Conservation (phyloP, 2,329 filamentous ascomycete species). For the Fonsecaea nubica region DNA sequence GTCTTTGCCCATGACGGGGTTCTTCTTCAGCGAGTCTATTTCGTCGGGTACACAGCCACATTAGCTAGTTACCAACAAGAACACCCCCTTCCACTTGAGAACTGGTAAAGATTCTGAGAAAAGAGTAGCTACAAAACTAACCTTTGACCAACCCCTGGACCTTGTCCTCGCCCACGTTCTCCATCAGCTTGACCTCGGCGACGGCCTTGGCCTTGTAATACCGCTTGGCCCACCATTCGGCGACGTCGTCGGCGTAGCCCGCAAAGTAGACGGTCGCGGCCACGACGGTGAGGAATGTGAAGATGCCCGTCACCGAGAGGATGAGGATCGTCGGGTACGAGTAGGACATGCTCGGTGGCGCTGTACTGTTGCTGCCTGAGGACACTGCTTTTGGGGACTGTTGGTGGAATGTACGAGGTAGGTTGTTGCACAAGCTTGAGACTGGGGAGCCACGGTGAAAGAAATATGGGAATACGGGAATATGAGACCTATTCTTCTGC, state of each 20-base stretch:
- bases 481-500: no score
- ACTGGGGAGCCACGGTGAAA: no score
- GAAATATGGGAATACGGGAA: no score
- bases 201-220: slow-evolving; percentile 35
- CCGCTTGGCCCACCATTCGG: slow-evolving; percentile 29
- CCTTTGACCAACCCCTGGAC: slow-evolving; percentile 28
- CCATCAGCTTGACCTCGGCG: slow-evolving; percentile 31
- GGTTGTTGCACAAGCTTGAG: no score
- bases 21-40: slow-evolving; percentile 34
- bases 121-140: slow-evolving; percentile 8
- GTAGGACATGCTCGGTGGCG: neutral
- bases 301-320: slow-evolving; percentile 16
- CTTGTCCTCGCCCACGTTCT: slow-evolving; percentile 28
- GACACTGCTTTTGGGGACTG: neutral
- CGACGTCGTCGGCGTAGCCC: slow-evolving; percentile 31
- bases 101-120: neutral
- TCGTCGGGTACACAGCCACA: neutral
- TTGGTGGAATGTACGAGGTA: neutral
- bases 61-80: slow-evolving; percentile 8
- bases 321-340: slow-evolving; percentile 12
- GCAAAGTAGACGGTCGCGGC: slow-evolving; percentile 28
- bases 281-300: slow-evolving; percentile 27
- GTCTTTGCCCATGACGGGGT: slow-evolving; percentile 31
- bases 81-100: neutral
- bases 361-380: neutral